phyloP scores from a whole-genome alignment of 2,329 filamentous ascomycete species.

The Pseudopithomyces maydicus region DNA sequence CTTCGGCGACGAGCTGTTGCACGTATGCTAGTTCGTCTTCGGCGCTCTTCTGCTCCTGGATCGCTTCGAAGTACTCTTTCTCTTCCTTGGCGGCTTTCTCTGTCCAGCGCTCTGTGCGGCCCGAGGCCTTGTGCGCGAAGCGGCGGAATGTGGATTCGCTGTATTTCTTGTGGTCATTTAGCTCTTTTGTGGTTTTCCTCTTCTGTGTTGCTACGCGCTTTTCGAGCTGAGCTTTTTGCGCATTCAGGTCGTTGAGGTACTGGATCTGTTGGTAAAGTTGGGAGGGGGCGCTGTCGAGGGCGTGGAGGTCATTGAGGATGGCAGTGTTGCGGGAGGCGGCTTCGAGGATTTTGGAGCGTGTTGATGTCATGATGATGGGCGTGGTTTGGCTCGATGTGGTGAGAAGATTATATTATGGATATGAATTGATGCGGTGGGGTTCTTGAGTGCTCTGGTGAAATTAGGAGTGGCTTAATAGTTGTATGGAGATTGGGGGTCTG shows the following conservation, averaged over 20 bases:
- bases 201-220: conserved; percentile 24
- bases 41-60: conserved; percentile 37
- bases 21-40: conserved; percentile 37
- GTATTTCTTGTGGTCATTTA: conserved; percentile 42
- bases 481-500: not conserved
- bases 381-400: not conserved
- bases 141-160: conserved; percentile 37
- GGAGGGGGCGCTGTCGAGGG: conserved; percentile 34
- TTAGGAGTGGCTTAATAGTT: not conserved
- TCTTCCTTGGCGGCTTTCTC: conserved; percentile 43
- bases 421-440: not conserved
- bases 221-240: conserved; percentile 15
- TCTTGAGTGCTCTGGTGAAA: not conserved
- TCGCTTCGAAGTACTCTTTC: conserved; percentile 41
- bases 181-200: conserved; percentile 23
- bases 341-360: conserved; percentile 30
- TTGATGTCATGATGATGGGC: conserved; percentile 22
- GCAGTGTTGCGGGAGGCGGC: conserved; percentile 31
- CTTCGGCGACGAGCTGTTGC: conserved; percentile 30
- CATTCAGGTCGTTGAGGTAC: conserved; percentile 34
- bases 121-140: conserved; percentile 38
- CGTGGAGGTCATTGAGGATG: conserved; percentile 31
- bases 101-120: conserved; percentile 31
- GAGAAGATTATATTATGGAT: not conserved
- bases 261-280: conserved; percentile 37